phyloP scores from a whole-genome alignment of 352 stramenopile species.

The Porosira glacialis region DNA sequence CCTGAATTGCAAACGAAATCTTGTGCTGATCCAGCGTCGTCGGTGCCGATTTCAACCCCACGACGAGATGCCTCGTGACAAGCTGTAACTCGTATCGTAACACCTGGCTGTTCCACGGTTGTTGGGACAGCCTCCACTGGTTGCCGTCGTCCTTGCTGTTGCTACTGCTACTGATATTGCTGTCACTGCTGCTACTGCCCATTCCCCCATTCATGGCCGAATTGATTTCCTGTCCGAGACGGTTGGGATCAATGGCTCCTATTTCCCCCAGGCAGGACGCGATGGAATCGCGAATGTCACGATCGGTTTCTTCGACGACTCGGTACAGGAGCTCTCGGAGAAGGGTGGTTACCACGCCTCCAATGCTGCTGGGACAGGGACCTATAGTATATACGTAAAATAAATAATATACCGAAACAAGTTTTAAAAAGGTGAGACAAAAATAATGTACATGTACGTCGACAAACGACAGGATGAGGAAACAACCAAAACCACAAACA shows the following conservation, averaged over 20 bases:
- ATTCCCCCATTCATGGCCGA: too few relatives aligned
- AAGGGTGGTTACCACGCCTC: conserved; percentile 49
- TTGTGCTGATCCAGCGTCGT: conserved; percentile 78
- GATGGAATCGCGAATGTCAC: conserved; percentile 57
- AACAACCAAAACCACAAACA: too few relatives aligned
- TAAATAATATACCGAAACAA: too few relatives aligned
- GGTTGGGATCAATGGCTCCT: conserved; percentile 73
- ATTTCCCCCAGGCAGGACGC: conserved; percentile 78
- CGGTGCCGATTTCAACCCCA: conserved; percentile 65
- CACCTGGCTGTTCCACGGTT: conserved; percentile 73
- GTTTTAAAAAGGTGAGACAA: too few relatives aligned
- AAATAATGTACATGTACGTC: too few relatives aligned
- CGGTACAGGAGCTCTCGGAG: conserved; percentile 61
- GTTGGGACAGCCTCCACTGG: conserved; percentile 64
- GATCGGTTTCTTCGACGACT: conserved; percentile 72
- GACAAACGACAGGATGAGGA: too few relatives aligned
- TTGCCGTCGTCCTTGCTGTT: conserved; percentile 38
- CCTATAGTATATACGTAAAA: too few relatives aligned
- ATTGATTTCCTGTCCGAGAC: conserved; percentile 59
- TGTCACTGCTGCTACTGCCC: too few relatives aligned
- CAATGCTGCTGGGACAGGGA: conserved; percentile 36
- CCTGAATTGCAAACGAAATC: conserved; percentile 81
- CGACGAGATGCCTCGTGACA: conserved; percentile 74
- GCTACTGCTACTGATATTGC: conserved; percentile 43
- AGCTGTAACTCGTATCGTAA: conserved; percentile 66